Conservation (phyloP, 2,329 filamentous ascomycete species). For the Cytospora chrysosperma region DNA sequence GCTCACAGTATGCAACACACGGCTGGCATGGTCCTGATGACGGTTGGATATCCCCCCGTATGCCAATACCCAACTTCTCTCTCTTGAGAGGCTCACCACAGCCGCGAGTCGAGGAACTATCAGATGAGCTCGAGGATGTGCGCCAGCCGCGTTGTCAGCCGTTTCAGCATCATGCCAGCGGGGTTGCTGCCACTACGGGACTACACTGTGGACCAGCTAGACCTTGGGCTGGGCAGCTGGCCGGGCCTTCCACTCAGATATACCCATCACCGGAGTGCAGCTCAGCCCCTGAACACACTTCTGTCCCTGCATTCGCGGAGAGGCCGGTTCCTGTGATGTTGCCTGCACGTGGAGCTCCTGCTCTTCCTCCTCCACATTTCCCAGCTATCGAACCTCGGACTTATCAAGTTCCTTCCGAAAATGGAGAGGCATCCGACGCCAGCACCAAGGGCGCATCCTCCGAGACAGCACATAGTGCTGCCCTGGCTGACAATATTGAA, state of each 20-base stretch:
- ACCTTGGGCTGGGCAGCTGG: neutral
- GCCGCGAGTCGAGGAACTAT: neutral
- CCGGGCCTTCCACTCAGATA: neutral
- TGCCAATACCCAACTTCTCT: neutral
- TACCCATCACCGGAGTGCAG: neutral
- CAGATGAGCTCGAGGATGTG: neutral
- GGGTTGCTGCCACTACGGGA: neutral
- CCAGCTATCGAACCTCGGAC: neutral
- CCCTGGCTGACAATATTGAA: neutral
- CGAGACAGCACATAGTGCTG: no score
- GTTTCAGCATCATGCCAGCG: neutral
- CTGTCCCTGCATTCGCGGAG: neutral
- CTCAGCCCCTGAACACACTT: neutral
- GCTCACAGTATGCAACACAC: neutral
- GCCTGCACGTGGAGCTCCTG: neutral
- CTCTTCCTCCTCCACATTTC: neutral
- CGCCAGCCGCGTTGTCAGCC: neutral
- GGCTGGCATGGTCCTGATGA: slow-evolving; percentile 1
- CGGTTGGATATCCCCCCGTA: slow-evolving; percentile 14
- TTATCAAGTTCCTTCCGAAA: neutral
- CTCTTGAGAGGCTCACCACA: neutral
- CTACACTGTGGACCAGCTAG: neutral
- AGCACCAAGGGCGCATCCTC: neutral
- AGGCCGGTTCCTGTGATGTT: neutral
- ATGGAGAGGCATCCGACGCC: neutral